Evolutionary conservation across 345 rosid species (phyloP).

Genomic region (Anacardium occidentale): DNA sequence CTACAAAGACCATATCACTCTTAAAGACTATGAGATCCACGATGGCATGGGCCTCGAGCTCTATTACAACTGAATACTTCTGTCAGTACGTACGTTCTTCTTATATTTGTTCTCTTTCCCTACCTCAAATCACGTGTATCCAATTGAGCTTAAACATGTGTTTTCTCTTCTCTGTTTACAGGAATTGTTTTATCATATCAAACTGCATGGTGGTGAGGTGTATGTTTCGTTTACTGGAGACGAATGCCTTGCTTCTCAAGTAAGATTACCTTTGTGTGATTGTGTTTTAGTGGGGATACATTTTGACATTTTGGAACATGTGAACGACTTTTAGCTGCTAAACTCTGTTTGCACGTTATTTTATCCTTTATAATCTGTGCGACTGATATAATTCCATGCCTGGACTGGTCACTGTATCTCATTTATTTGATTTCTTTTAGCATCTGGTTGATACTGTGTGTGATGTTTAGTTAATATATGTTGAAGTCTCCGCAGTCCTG

Average conservation of each 20-base stretch:
- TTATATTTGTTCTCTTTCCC: too few species aligned
- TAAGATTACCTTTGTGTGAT: not conserved
- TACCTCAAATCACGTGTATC: too few species aligned
- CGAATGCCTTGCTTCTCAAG: slow-evolving; percentile 8
- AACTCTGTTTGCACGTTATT: not conserved
- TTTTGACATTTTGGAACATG: not conserved
- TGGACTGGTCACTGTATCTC: not conserved
- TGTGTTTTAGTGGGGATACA: not conserved
- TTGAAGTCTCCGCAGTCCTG: not conserved
- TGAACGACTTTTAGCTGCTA: not conserved
- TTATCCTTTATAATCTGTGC: not conserved
- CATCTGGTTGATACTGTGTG: not conserved
- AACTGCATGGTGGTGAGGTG: not conserved
- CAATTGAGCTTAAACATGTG: too few species aligned
- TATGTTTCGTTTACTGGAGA: not conserved
- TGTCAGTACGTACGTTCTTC: not conserved
- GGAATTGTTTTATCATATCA: not conserved
- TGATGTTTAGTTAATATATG: not conserved
- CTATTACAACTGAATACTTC: slow-evolving; percentile 46
- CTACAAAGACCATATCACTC: slow-evolving; percentile 43
- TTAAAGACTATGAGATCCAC: slow-evolving; percentile 71
- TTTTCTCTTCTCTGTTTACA: not conserved
- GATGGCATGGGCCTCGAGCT: slow-evolving; percentile 85
- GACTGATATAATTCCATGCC: not conserved
- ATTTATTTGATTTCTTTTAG: too few species aligned